Conservation (phyloP, 2,329 filamentous ascomycete genomes). For the Clonostachys byssicola region DNA sequence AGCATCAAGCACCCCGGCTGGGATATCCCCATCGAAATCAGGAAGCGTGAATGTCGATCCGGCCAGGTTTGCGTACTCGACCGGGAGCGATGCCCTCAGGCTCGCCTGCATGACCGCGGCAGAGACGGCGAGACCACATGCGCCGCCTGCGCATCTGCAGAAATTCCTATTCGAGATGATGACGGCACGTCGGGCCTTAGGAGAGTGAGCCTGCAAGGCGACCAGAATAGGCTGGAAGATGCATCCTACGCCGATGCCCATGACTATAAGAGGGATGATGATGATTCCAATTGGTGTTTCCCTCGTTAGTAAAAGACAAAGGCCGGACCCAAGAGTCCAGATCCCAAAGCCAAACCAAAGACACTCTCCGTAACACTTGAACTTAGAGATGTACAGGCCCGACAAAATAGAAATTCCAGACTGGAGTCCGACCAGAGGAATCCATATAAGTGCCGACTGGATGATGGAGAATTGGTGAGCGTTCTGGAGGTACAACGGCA, state of each 20-base stretch:
- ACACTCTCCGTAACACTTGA: slow-evolving; percentile 53
- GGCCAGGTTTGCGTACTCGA: slow-evolving; percentile 15
- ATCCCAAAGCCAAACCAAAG: slow-evolving; percentile 38
- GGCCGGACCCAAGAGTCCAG: slow-evolving; percentile 39
- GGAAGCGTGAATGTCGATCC: slow-evolving; percentile 19
- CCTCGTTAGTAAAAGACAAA: slow-evolving; percentile 44
- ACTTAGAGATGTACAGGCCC: slow-evolving; percentile 52
- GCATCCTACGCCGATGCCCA: slow-evolving; percentile 48
- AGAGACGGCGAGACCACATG: slow-evolving; percentile 3
- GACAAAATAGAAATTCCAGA: slow-evolving; percentile 37
- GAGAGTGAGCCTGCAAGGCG: slow-evolving; percentile 52
- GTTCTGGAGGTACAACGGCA: slow-evolving; percentile 60
- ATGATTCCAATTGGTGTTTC: slow-evolving; percentile 41
- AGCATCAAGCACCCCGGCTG: slow-evolving; percentile 18
- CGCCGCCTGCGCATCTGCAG: slow-evolving; percentile 50
- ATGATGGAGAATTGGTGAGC: slow-evolving; percentile 26
- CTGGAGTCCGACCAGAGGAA: slow-evolving; percentile 45
- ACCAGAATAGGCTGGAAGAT: slow-evolving; percentile 44
- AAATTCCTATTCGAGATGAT: slow-evolving; percentile 62
- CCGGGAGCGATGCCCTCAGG: slow-evolving; percentile 15
- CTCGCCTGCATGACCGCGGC: slow-evolving; percentile 36
- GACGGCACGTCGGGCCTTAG: slow-evolving; percentile 53
- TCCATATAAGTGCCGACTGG: slow-evolving; percentile 45
- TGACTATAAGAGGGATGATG: slow-evolving; percentile 38
- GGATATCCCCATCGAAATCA: slow-evolving; percentile 3